Evolutionary conservation across 2,329 filamentous ascomycete species (phyloP), one percentile per base, ranked within the genome.

Genomic region (Alternaria viburni): DNA sequence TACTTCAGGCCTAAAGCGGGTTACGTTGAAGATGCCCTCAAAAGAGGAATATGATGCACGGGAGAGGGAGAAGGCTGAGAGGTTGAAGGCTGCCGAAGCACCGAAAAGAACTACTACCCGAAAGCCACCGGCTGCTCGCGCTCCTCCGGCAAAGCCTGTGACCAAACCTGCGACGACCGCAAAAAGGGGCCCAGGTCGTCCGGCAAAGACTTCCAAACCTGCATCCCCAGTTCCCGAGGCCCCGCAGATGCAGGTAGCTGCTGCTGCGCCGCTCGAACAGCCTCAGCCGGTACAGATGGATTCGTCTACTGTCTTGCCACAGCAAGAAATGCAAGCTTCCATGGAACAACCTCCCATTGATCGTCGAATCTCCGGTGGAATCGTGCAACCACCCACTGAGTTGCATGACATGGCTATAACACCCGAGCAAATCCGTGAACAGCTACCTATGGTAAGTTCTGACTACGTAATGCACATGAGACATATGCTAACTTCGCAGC

Each of bases 21-120:
- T 90, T 58, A 89, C 87, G 21, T 73, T 90, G 51, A 88, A 87
- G 65, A 80, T 89, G 55, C 86, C 86, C 0, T 82, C 86, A 0
- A 83, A 83, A 21, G 86, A 89, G 70, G 86, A 89, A 70, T 82
- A 88, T 63, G 85, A 87, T 26, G 82, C 81, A 8, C 78, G 84
- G 21, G 84, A 87, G 70, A 82, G 73, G n/a, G 77, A 83, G 54
- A 81, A 80, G 56, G 80, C 82, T 44, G 76, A 74, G 23, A 79
- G 80, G 50, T 81, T 80, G 61, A 81, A 80, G 54, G 76, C 75
- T n/a, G 15, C 62, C 7, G 72, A 72, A 17, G 72, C 73, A 3
- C 67, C 77, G 0, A 79, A 77, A 59, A 83, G 80, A 66, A 57
- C 69, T 0, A 50, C 71, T 4, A 55, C 64, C 9, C 61, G 68